Evolutionary conservation across 2,329 filamentous ascomycete genomes (phyloP), one percentile per base, ranked within the genome.

Genomic region (Pseudocercospora pini-densiflorae): DNA sequence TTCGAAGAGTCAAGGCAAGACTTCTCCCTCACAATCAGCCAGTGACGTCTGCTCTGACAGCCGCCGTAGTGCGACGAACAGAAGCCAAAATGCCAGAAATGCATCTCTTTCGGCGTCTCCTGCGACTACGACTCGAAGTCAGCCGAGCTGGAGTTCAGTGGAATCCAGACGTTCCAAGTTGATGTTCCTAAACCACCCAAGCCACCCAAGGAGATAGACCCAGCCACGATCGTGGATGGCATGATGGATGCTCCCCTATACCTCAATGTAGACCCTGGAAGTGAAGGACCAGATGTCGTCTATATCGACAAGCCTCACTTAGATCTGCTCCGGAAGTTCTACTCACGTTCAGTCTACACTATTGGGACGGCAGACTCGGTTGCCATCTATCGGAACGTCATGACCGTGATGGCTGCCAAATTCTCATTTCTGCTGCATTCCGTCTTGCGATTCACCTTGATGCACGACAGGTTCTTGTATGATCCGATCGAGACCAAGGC

Each of bases 371-470:
- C 63, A 19, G 64, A 70, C 14, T 70, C 69, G 0, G 64, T 70
- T 19, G 62, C 65, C 27, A 61, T 73, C 6, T 77, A 74, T 53
- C 70, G 68, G 29, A 62, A 67, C 29, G 64, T 67, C 24, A 47
- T 69, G 61, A 68, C 67, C 2, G n/a, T 43, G 5, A 59, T 65
- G 24, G 65, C 67, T 23, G 47, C 65, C 7, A 49, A 58, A 9
- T 77, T 86, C 58, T 80, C 83, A 0, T 87, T 85, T 62, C 77
- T 89, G 5, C 82, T 87, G 77, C 86, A 89, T 72, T 78, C 84
- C 55, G 79, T 87, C 19, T 77, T 88, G 31, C 80, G 83, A 21
- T 71, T 88, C 23, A 84, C 86, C 2, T 73, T 84, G 3, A 81
- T 86, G 68, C 86, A 89, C 68, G 85, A 88, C 66, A 79, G 82